Evolutionary conservation across 257 asterid species (phyloP).

Genomic region (Schizonepeta tenuifolia): DNA sequence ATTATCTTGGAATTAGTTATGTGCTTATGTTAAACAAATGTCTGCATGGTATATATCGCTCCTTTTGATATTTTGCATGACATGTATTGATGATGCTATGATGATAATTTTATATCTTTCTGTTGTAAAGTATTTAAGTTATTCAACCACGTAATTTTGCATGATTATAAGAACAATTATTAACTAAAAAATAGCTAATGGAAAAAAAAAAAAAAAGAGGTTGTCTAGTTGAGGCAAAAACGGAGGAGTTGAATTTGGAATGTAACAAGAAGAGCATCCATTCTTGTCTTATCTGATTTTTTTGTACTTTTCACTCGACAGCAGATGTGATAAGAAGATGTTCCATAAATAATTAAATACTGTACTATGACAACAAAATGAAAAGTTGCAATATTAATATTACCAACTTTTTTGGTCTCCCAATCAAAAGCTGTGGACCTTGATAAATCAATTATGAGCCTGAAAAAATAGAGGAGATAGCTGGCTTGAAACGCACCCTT

Average conservation of each 20-base stretch:
- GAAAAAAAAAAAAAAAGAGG: neutral
- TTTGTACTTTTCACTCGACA: conserved; percentile 5
- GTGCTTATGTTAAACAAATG: no score
- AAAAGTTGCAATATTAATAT: neutral
- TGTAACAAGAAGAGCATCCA: neutral
- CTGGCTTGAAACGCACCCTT: conserved; percentile 23
- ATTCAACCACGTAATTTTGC: neutral
- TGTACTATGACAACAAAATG: neutral
- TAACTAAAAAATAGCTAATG: neutral
- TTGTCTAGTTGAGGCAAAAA: neutral
- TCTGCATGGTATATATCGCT: no score
- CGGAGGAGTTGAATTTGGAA: neutral
- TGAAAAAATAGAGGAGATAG: conserved; percentile 37
- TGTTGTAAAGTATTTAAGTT: neutral
- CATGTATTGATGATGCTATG: no score
- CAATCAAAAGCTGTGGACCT: conserved; percentile 29
- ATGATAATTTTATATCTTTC: neutral
- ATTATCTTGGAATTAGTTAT: no score
- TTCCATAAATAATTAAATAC: neutral
- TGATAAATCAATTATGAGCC: conserved; percentile 34
- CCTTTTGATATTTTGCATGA: no score
- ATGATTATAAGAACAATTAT: no score
- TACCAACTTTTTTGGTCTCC: conserved; percentile 9
- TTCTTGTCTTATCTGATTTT: conserved; percentile 11
- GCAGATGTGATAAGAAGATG: neutral